Percentiles rank a stretch among this genome's conserved stretches.
Conservation (phyloP, 345 rosid species). For the Chamaenerion angustifolium region DNA sequence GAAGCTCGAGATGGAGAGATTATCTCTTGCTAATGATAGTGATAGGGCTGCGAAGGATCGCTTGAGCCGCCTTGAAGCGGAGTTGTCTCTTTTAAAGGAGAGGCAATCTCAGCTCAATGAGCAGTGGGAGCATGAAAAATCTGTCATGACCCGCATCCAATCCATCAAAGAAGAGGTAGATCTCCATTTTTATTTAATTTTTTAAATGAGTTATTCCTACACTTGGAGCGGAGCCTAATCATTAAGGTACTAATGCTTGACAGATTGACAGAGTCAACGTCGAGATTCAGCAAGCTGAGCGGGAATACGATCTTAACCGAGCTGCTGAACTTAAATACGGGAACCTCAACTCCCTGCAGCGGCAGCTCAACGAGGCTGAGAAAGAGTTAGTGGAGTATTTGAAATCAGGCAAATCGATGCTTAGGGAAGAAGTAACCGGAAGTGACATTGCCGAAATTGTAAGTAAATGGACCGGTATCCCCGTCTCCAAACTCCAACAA, state of each 20-base stretch:
- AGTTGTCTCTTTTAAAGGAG: slow-evolving; percentile 55
- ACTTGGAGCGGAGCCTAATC: background rate
- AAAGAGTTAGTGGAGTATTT: slow-evolving; percentile 80
- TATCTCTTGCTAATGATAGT: slow-evolving; percentile 83
- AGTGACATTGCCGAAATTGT: slow-evolving; percentile 89
- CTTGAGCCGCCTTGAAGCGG: slow-evolving; percentile 70
- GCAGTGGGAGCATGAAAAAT: slow-evolving; percentile 98
- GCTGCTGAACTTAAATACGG: slow-evolving; percentile 98
- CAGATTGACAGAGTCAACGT: slow-evolving; percentile 91
- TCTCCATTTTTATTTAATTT: background rate
- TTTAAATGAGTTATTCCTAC: background rate
- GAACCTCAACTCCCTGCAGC: slow-evolving; percentile 78
- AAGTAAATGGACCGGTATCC: slow-evolving; percentile 98
- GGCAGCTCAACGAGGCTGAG: slow-evolving; percentile 73
- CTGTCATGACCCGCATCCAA: slow-evolving; percentile 89
- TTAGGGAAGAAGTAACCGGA: slow-evolving; percentile 93
- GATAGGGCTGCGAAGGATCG: slow-evolving; percentile 92
- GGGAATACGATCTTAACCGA: slow-evolving; percentile 96
- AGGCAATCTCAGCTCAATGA: slow-evolving; percentile 75
- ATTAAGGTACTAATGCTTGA: slow-evolving; percentile 1
- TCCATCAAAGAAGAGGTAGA: slow-evolving; percentile 90
- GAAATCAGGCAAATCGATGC: slow-evolving; percentile 90
- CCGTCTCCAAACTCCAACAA: slow-evolving; percentile 89
- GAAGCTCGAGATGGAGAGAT: slow-evolving; percentile 97
- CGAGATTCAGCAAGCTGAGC: slow-evolving; percentile 97